phyloP scores from a whole-genome alignment of 2,329 filamentous ascomycete genomes.

The Cadophora gregata region DNA sequence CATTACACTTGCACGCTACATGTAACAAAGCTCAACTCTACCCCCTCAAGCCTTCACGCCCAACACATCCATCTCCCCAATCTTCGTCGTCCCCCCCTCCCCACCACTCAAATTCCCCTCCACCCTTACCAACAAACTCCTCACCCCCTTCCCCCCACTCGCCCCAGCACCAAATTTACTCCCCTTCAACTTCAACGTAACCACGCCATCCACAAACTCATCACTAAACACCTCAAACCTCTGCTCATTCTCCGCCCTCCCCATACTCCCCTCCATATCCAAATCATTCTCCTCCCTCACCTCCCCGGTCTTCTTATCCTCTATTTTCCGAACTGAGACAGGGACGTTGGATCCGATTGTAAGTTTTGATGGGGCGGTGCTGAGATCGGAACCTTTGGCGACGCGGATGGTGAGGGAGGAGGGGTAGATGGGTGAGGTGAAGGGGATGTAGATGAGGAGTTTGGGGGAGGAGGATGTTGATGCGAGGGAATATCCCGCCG shows the following conservation, averaged over 20 bases:
- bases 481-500: constrained; percentile 38
- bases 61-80: constrained; percentile 39
- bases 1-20: neutral
- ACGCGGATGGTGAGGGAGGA: constrained; percentile 34
- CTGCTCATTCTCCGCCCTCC: constrained; percentile 40
- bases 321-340: constrained; percentile 29
- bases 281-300: constrained; percentile 38
- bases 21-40: too few species aligned
- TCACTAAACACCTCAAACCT: constrained; percentile 40
- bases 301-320: constrained; percentile 24
- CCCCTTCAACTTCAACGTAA: constrained; percentile 40
- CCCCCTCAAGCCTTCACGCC: constrained; percentile 32
- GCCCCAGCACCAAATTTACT: constrained; percentile 37
- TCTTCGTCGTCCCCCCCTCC: constrained; percentile 35
- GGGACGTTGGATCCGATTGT: constrained; percentile 40
- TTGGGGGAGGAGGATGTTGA: constrained; percentile 31
- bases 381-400: constrained; percentile 28
- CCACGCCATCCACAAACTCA: constrained; percentile 39
- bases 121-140: constrained; percentile 40
- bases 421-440: constrained; percentile 37
- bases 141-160: constrained; percentile 32
- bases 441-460: constrained; percentile 38
- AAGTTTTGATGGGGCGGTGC: constrained; percentile 37
- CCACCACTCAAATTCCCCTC: constrained; percentile 43
- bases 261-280: constrained; percentile 35